phyloP scores from a whole-genome alignment of 106 monocot genomes.

The Allium sativum region DNA sequence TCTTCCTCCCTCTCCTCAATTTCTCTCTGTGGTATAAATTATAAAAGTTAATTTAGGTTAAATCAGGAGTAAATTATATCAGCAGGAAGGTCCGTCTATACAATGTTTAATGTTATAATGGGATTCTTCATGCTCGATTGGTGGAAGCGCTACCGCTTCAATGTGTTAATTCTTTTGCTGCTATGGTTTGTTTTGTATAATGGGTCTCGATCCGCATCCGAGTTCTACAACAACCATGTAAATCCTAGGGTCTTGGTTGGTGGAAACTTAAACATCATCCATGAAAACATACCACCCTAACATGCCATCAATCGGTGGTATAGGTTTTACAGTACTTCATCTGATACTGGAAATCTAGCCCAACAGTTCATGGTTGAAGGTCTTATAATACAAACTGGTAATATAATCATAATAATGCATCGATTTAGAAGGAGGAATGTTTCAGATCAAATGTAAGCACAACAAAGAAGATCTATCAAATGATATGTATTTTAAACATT shows the following conservation, averaged over 20 bases:
- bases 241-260: conserved; percentile 9
- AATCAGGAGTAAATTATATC: conserved; percentile 40
- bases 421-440: no score
- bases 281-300: conserved; percentile 7
- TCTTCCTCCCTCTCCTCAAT: not conserved
- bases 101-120: conserved; percentile 66
- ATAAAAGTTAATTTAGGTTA: not conserved
- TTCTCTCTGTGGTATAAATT: no score
- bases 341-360: no score
- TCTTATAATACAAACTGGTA: no score
- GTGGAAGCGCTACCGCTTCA: conserved; percentile 60
- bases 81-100: conserved; percentile 61
- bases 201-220: conserved; percentile 21
- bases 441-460: no score
- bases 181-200: conserved; percentile 67
- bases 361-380: no score
- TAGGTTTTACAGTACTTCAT: no score
- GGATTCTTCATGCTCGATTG: conserved; percentile 72
- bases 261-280: conserved; percentile 1
- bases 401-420: no score
- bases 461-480: no score
- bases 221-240: conserved; percentile 11
- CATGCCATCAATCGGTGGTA: no score
- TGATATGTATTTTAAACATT: no score
- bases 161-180: conserved; percentile 36